Conservation (phyloP, 306 rosid species). For the Lagenaria siceraria region DNA sequence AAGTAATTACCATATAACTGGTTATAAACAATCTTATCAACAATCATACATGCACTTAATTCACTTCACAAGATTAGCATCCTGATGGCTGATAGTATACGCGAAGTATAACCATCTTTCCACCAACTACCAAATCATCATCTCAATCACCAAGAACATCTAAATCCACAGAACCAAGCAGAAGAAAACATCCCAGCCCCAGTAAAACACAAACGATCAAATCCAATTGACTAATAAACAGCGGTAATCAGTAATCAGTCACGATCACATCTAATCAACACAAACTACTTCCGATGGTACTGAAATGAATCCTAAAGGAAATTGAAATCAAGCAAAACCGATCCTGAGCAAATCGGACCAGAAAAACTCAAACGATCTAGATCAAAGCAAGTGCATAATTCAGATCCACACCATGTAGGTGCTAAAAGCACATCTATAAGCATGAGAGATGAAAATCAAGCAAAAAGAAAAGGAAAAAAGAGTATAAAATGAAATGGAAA, state of each 20-base stretch:
- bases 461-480: not conserved
- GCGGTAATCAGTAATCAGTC: not conserved
- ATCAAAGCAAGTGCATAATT: not conserved
- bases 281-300: not conserved
- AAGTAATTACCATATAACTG: not conserved
- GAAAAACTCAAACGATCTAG: not conserved
- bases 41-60: not conserved
- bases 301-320: not conserved
- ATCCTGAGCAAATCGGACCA: not conserved
- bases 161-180: not conserved
- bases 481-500: not conserved
- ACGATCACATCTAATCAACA: not conserved
- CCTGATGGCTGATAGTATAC: not conserved
- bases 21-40: not conserved
- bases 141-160: not conserved
- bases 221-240: not conserved
- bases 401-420: not conserved
- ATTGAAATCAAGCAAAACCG: not conserved
- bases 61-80: not conserved
- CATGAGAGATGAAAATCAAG: not conserved
- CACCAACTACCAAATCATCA: not conserved
- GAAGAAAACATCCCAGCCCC: not conserved
- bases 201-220: not conserved
- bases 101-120: not conserved
- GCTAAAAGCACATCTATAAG: not conserved